Evolutionary conservation across 1,284 basidiomycete species (phyloP).

Genomic region (Laetiporus sulphureus): DNA sequence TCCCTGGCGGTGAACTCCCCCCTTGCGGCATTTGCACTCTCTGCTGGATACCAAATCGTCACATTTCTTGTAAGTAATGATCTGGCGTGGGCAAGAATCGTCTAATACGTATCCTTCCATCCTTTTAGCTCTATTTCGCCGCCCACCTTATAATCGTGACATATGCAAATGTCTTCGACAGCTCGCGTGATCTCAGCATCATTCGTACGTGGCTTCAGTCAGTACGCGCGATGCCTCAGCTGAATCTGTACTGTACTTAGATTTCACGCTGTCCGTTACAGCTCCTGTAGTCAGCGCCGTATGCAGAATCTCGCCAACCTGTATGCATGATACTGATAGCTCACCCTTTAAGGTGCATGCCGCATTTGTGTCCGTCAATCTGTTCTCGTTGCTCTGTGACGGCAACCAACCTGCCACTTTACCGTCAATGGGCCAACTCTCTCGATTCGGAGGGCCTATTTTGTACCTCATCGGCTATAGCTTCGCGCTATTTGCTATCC

Average conservation of each 20-base stretch:
- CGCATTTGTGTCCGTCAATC: slow-evolving; percentile 66
- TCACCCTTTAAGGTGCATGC: slow-evolving; percentile 41
- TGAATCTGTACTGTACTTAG: slow-evolving; percentile 23
- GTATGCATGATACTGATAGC: slow-evolving; percentile 11
- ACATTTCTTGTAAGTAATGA: slow-evolving; percentile 61
- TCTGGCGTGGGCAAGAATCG: too few species aligned
- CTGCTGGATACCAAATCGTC: slow-evolving; percentile 71
- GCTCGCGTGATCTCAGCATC: slow-evolving; percentile 47
- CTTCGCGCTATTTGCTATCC: slow-evolving; percentile 44
- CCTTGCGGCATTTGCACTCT: slow-evolving; percentile 66
- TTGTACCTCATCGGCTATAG: slow-evolving; percentile 60
- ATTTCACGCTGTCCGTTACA: slow-evolving; percentile 62
- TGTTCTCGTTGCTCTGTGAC: slow-evolving; percentile 71
- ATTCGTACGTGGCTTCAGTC: slow-evolving; percentile 36
- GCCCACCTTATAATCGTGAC: slow-evolving; percentile 66
- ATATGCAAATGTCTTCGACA: slow-evolving; percentile 56
- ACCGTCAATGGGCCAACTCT: slow-evolving; percentile 44
- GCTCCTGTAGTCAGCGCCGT: slow-evolving; percentile 69
- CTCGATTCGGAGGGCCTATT: slow-evolving; percentile 69
- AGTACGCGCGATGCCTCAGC: not conserved
- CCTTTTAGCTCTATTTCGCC: slow-evolving; percentile 52
- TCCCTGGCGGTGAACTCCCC: slow-evolving; percentile 61
- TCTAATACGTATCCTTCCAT: too few species aligned
- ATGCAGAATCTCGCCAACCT: slow-evolving; percentile 28
- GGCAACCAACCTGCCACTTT: slow-evolving; percentile 43